Base-by-base conservation (phyloP, 306 rosid species). In the Datisca glomerata region DNA sequence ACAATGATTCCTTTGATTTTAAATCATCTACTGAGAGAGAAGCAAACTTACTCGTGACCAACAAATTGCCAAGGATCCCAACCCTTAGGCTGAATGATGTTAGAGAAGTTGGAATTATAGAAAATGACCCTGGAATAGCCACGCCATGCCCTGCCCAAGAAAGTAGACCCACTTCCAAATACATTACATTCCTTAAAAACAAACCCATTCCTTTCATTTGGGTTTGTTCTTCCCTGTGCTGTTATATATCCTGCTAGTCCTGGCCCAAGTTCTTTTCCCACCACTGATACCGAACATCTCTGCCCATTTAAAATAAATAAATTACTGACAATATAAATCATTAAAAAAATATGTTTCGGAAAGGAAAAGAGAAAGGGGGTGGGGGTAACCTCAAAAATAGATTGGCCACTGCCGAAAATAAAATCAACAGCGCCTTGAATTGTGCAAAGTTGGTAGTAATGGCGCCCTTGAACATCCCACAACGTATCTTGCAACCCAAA, bases 111-210 rank as follows among this genome's bases (percentile, higher is more conserved):
- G 0, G 80, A 56, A 3, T 65, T 27, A 60, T 82, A 71, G 59
- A 82, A 87, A 7, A 87, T 15, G 25, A 82, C 96, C 54, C 78
- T 76, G 2, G 96, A 60, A 11, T 61, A 87, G 3, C 3, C 43
- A 49, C 96, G 79, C 94, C 96, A 82, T 24, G 94, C 74, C 45
- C 94, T 73, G 46, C 94, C 96, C 47, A 87, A 69, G 47, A 9
- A 87, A 1, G 80, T 58, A n/a, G 55, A 45, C 14, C 96, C 94
- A 45, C 49, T 39, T 15, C 92, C 94, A 19, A 12, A 4, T 15
- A 87, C 66, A 0, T 18, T 8, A 45, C 94, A 87, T 0, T 65
- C 17, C 33, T 64, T 76, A 37, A 87, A 87, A 55, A 82, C 84
- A 63, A 87, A 87, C 4, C 93, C 96, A 55, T 52, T 70, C 22